Percentiles rank a stretch among this genome's conserved stretches.
These are phyloP conservation scores for Teratosphaeria pseudoeucalypti DNA, from an alignment of 2,329 filamentous ascomycete genomes.

Conservation along the genomic window DNA sequence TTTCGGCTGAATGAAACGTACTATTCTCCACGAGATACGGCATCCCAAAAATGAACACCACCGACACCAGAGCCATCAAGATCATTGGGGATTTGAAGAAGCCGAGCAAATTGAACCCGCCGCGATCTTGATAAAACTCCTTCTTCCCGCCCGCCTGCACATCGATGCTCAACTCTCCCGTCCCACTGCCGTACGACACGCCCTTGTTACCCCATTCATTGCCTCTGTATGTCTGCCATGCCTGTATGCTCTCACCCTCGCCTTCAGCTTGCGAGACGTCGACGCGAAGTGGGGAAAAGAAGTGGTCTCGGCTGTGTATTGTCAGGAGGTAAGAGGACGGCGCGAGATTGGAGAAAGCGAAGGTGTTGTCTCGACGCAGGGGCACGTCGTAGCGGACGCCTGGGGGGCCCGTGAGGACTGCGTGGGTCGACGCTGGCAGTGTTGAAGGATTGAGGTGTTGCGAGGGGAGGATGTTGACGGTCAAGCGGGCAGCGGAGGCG, in stretches of 20 bases:
- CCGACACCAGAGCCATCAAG: conserved; percentile 72
- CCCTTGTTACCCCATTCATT: conserved; percentile 87
- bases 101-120: conserved; percentile 55
- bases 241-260: conserved; percentile 42
- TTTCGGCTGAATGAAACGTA: conserved; percentile 40
- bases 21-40: conserved; percentile 93
- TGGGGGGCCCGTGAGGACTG: conserved; percentile 43
- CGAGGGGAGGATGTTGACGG: conserved; percentile 39
- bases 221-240: conserved; percentile 78
- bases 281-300: conserved; percentile 69
- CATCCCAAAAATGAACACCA: conserved; percentile 81
- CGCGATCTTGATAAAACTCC: conserved; percentile 66
- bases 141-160: conserved; percentile 54
- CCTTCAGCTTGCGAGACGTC: conserved; percentile 48
- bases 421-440: conserved; percentile 49
- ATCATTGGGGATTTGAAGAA: conserved; percentile 96
- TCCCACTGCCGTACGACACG: conserved; percentile 42
- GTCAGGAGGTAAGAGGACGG: conserved; percentile 71
- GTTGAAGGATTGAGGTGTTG: conserved; percentile 30
- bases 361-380: conserved; percentile 57
- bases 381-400: conserved; percentile 46
- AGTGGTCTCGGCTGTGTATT: conserved; percentile 62
- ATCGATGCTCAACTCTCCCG: conserved; percentile 44
- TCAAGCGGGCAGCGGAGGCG: conserved; percentile 34
- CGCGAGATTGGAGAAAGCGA: conserved; percentile 64